Conservation (phyloP, 1,139 yeast genomes). For the Geotrichum citri-aurantii region DNA sequence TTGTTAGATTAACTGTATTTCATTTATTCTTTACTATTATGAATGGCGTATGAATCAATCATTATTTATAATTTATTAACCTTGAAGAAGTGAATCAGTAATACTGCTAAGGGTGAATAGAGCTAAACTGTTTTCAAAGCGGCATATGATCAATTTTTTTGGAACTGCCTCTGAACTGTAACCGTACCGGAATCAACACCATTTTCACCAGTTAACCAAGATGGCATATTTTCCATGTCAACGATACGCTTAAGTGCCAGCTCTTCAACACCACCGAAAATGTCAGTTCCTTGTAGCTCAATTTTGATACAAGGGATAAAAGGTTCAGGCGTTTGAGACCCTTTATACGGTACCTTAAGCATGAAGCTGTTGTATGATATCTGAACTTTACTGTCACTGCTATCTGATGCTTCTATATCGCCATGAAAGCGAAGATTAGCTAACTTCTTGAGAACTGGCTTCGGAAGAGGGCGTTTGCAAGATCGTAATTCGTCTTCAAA, state of each 20-base stretch:
- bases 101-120: too few species aligned
- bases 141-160: neutral
- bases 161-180: slow-evolving; percentile 40
- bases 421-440: slow-evolving; percentile 16
- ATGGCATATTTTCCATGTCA: slow-evolving; percentile 55
- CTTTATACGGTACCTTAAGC: slow-evolving; percentile 7
- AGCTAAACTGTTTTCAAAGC: neutral
- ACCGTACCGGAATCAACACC: slow-evolving; percentile 47
- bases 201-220: slow-evolving; percentile 79
- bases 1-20: neutral
- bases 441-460: slow-evolving; percentile 4
- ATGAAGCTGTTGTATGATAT: slow-evolving; percentile 10
- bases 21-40: neutral
- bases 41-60: neutral
- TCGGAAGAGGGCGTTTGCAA: neutral
- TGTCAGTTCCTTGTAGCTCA: slow-evolving; percentile 61
- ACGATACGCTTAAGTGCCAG: slow-evolving; percentile 51
- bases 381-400: slow-evolving; percentile 2
- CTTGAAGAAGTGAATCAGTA: too few species aligned
- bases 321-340: neutral
- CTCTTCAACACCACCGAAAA: slow-evolving; percentile 76
- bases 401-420: slow-evolving; percentile 3
- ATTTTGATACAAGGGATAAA: slow-evolving; percentile 38
- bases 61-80: neutral
- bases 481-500: slow-evolving; percentile 1